phyloP scores from a whole-genome alignment of 495 filamentous ascomycete species.

The Lophiotrema nucula region DNA sequence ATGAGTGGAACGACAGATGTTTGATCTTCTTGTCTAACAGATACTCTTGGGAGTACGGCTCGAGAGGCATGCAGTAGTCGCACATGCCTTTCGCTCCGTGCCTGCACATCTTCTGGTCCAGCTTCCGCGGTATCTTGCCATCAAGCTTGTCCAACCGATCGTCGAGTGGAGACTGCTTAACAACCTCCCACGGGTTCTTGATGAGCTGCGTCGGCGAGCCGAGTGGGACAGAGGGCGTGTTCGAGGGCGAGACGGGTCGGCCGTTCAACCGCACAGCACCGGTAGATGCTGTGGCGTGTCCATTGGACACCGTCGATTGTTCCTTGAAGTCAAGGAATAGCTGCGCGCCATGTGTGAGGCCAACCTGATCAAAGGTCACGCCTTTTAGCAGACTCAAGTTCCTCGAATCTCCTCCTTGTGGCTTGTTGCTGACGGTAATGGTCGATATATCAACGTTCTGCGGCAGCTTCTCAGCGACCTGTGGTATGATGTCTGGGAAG shows the following conservation, averaged over 20 bases:
- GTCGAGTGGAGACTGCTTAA: constrained; percentile 82
- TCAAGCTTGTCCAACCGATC: constrained; percentile 81
- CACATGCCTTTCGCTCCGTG: constrained; percentile 98
- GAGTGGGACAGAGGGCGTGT: constrained; percentile 60
- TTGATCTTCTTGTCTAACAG: constrained; percentile 97
- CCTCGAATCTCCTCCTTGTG: constrained; percentile 71
- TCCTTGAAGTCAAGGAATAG: constrained; percentile 79
- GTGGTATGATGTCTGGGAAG: constrained; percentile 53
- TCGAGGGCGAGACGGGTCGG: constrained; percentile 65
- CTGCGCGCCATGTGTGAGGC: constrained; percentile 84
- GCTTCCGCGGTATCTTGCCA: constrained; percentile 81
- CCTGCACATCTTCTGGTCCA: constrained; percentile 85
- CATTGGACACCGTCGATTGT: constrained; percentile 51
- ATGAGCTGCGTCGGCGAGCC: constrained; percentile 58
- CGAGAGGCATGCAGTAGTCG: constrained; percentile 97
- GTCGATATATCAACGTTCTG: constrained; percentile 69
- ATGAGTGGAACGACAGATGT: constrained; percentile 92
- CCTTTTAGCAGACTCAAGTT: constrained; percentile 63
- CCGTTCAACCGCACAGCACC: constrained; percentile 66
- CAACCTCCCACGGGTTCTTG: constrained; percentile 90
- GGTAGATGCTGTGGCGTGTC: constrained; percentile 42
- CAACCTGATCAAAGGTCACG: constrained; percentile 67
- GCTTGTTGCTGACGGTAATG: constrained; percentile 77
- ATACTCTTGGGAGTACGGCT: constrained; percentile 86
- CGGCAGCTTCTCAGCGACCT: constrained; percentile 62